A percentile compares a stretch with the other conserved stretches of the same genome.
These are phyloP conservation scores for Saccharum spontaneum DNA, from an alignment of 176 grass and related monocot species.

Conservation along the genomic window DNA sequence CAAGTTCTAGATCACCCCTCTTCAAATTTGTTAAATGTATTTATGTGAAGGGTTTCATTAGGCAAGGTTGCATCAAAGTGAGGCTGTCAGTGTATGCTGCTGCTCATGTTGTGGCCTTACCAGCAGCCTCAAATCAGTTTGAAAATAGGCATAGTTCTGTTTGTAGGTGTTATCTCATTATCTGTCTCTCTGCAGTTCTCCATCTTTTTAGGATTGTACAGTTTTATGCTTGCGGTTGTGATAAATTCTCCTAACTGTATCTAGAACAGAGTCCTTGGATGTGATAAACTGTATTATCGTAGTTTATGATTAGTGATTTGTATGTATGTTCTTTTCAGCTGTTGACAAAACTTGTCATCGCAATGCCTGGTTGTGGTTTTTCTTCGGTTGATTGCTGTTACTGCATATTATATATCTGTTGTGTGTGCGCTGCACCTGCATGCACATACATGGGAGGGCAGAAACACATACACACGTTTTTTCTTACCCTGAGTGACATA, in stretches of 20 bases:
- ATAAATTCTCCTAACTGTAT: conserved; percentile 1
- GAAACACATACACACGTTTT: neutral
- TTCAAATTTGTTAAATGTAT: conserved; percentile 15
- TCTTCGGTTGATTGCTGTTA: neutral
- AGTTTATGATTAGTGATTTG: neutral
- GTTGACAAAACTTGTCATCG: neutral
- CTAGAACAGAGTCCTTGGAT: neutral
- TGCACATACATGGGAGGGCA: neutral
- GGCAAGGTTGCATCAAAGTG: neutral
- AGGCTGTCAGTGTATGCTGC: neutral
- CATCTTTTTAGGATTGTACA: conserved; percentile 27
- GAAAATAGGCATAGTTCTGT: neutral
- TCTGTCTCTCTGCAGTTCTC: neutral
- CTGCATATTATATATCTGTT: neutral
- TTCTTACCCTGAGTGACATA: neutral
- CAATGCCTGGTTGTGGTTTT: neutral
- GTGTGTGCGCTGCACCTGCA: neutral
- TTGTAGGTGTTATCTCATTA: neutral
- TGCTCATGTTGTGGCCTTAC: neutral
- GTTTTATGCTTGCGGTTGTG: neutral
- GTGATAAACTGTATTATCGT: neutral
- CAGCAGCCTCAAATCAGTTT: neutral
- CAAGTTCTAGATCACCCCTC: conserved; percentile 33
- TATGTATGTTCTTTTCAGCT: neutral
- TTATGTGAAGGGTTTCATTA: neutral